Evolutionary conservation across 2,329 filamentous ascomycete species (phyloP).

Genomic region (Sporothrix schenckii): DNA sequence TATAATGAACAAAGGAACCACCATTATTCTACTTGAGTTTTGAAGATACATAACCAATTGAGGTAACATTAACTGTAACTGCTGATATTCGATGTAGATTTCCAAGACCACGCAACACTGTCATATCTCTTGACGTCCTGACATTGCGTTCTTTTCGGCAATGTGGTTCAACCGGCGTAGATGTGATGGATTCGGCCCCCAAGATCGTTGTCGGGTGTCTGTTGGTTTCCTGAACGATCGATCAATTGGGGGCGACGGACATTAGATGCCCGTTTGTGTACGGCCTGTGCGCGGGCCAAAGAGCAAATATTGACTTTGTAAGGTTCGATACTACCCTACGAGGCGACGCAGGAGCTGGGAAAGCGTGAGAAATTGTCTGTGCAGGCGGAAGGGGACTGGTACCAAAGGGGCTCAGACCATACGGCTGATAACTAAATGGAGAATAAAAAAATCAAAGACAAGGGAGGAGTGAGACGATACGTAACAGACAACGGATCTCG

Average conservation of each 20-base stretch:
- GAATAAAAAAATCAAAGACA: not conserved
- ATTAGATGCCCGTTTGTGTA: not conserved
- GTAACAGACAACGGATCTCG: not conserved
- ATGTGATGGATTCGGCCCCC: not conserved
- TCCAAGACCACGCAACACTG: not conserved
- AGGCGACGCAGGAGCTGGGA: not conserved
- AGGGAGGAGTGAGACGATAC: not conserved
- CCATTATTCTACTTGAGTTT: too few relatives aligned
- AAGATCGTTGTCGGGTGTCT: conserved; percentile 2
- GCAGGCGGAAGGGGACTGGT: not conserved
- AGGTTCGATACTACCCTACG: not conserved
- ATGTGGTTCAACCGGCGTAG: not conserved
- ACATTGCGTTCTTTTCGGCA: not conserved
- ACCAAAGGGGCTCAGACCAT: too few relatives aligned
- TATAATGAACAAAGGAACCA: too few relatives aligned
- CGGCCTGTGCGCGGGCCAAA: not conserved
- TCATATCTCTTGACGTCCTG: not conserved
- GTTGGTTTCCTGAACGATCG: conserved; percentile 14
- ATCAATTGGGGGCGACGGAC: conserved; percentile 1
- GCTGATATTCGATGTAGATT: not conserved
- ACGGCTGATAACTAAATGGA: not conserved
- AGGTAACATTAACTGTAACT: not conserved
- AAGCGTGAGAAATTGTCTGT: not conserved
- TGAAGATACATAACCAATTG: too few relatives aligned
- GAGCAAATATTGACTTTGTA: not conserved